phyloP scores from a whole-genome alignment of 805 yeast genomes.

The Myxozyma mucilagina region DNA sequence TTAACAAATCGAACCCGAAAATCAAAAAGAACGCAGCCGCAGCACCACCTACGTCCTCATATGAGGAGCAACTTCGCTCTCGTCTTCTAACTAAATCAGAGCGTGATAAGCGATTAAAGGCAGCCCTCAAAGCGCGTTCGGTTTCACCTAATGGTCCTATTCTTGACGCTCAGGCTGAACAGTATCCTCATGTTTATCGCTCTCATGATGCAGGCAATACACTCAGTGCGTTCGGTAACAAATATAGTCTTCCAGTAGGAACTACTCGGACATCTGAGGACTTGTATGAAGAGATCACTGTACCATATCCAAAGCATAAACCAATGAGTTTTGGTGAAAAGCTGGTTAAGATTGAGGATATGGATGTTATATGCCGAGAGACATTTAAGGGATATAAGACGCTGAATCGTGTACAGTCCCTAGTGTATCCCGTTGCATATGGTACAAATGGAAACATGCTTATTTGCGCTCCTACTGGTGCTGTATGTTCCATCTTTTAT shows the following conservation, averaged over 20 bases:
- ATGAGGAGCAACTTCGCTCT: constrained; percentile 3
- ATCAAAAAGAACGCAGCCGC: neutral
- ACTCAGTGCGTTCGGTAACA: constrained; percentile 77
- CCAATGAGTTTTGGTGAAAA: constrained; percentile 45
- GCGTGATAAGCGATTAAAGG: constrained; percentile 32
- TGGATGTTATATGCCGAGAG: constrained; percentile 78
- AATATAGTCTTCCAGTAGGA: constrained; percentile 77
- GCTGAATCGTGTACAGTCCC: constrained; percentile 83
- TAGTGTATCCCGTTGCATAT: constrained; percentile 90
- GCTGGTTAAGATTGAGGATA: constrained; percentile 57
- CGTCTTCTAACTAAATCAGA: constrained; percentile 31
- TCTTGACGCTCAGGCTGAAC: constrained; percentile 41
- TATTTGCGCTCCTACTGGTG: constrained; percentile 97
- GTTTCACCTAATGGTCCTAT: constrained; percentile 19
- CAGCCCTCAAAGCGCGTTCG: constrained; percentile 32
- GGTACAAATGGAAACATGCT: constrained; percentile 92
- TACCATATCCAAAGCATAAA: constrained; percentile 68
- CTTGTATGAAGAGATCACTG: constrained; percentile 73
- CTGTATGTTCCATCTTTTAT: constrained; percentile 39
- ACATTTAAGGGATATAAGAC: constrained; percentile 79
- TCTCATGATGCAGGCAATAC: constrained; percentile 66
- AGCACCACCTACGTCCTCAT: neutral
- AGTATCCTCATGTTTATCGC: constrained; percentile 86
- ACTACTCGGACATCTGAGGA: constrained; percentile 49
- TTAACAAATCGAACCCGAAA: constrained; percentile 7